phyloP scores from a whole-genome alignment of 768 basidiomycete genomes.

The Cystofilobasidium ferigula region DNA sequence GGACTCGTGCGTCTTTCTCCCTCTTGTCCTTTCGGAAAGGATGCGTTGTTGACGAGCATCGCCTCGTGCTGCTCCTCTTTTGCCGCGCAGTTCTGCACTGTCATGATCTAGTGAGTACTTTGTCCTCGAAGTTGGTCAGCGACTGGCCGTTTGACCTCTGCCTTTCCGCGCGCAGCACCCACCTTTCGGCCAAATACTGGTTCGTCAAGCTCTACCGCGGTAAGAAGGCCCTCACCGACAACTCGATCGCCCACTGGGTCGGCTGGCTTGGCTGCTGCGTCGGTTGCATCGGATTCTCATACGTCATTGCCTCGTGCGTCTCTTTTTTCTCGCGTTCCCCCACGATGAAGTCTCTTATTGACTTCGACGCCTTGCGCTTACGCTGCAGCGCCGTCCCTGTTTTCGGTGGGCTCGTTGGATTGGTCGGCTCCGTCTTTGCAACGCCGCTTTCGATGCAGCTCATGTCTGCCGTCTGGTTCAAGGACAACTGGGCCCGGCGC shows the following conservation, averaged over 20 bases:
- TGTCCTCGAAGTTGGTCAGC: too few species aligned
- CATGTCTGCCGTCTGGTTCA: too few species aligned
- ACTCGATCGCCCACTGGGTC: constrained; percentile 27
- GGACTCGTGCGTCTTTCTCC: constrained; percentile 10
- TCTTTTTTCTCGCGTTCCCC: constrained; percentile 20
- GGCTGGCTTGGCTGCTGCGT: constrained; percentile 24
- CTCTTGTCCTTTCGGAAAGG: background rate
- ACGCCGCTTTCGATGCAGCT: background rate
- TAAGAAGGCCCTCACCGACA: constrained; percentile 26
- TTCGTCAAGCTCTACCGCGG: constrained; percentile 29
- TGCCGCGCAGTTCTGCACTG: too few species aligned
- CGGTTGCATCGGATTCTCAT: too few species aligned
- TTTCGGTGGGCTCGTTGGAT: constrained; percentile 21
- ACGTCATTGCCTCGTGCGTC: background rate
- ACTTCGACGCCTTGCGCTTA: background rate
- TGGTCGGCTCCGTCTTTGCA: constrained; percentile 28
- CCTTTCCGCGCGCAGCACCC: too few species aligned
- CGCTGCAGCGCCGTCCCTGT: constrained; percentile 5
- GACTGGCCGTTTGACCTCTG: too few species aligned
- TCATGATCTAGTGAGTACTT: too few species aligned
- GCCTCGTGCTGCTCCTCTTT: too few species aligned
- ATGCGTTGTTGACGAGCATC: too few species aligned
- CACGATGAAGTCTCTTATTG: background rate
- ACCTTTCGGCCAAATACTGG: constrained; percentile 17
- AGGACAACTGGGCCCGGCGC: too few species aligned